phyloP scores from a whole-genome alignment of 495 filamentous ascomycete genomes.

The Cercophora scortea region DNA sequence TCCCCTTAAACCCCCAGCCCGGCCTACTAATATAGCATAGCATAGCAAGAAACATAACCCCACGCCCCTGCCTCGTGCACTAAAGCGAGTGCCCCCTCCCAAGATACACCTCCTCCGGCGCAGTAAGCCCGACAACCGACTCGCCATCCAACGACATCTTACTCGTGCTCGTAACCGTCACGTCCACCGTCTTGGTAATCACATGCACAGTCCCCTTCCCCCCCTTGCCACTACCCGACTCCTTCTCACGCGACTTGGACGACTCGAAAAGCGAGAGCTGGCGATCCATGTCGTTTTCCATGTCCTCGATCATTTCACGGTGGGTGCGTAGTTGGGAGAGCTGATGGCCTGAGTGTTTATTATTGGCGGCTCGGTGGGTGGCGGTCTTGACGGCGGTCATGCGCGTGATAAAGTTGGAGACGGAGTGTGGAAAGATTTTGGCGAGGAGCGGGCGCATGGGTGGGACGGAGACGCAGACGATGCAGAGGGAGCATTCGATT shows the following conservation, averaged over 20 bases:
- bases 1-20: too few species aligned
- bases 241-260: neutral
- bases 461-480: slow-evolving; percentile 22
- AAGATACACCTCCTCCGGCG: too few species aligned
- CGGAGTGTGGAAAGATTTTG: slow-evolving; percentile 2
- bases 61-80: too few species aligned
- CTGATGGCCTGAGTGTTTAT: neutral
- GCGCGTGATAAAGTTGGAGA: neutral
- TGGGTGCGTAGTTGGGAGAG: neutral
- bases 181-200: too few species aligned
- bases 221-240: too few species aligned
- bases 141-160: too few species aligned
- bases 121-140: too few species aligned
- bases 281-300: slow-evolving; percentile 6
- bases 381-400: neutral
- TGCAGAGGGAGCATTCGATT: slow-evolving; percentile 22
- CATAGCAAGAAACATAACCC: too few species aligned
- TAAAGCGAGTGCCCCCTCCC: too few species aligned
- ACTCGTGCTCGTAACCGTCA: too few species aligned
- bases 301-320: neutral
- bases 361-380: neutral
- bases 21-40: too few species aligned
- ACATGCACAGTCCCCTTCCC: too few species aligned
- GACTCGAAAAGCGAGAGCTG: slow-evolving; percentile 10
- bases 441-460: slow-evolving; percentile 20